These are phyloP conservation scores for Eutrema heterophyllum DNA, from an alignment of 345 rosid species.

Conservation along the genomic window DNA sequence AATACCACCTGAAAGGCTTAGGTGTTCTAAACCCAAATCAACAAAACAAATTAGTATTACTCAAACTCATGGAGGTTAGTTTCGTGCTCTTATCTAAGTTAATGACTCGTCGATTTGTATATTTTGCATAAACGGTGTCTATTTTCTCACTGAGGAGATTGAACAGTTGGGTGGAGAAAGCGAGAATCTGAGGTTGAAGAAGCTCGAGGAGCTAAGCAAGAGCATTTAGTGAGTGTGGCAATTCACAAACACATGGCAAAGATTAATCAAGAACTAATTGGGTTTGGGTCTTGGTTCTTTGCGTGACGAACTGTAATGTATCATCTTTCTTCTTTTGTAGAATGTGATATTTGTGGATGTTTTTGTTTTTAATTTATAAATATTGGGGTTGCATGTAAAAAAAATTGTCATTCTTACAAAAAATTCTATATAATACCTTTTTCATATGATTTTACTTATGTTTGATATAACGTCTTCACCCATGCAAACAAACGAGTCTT, in stretches of 20 bases:
- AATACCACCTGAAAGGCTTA: background rate
- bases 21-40: background rate
- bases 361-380: background rate
- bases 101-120: background rate
- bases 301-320: background rate
- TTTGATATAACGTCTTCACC: background rate
- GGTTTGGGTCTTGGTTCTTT: background rate
- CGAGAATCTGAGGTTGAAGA: conserved; percentile 70
- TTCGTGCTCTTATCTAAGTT: background rate
- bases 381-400: background rate
- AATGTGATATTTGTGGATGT: conserved; percentile 2
- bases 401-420: background rate
- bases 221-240: conserved; percentile 16
- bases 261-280: background rate
- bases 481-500: background rate
- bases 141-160: conserved; percentile 7
- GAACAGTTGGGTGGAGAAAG: conserved; percentile 67
- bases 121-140: background rate
- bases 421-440: background rate
- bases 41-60: background rate
- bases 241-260: background rate
- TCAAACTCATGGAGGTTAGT: conserved; percentile 60
- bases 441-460: background rate
- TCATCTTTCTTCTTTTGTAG: background rate
- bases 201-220: conserved; percentile 78